Base-by-base conservation (phyloP, 345 rosid species). In the Nasturtium officinale region DNA sequence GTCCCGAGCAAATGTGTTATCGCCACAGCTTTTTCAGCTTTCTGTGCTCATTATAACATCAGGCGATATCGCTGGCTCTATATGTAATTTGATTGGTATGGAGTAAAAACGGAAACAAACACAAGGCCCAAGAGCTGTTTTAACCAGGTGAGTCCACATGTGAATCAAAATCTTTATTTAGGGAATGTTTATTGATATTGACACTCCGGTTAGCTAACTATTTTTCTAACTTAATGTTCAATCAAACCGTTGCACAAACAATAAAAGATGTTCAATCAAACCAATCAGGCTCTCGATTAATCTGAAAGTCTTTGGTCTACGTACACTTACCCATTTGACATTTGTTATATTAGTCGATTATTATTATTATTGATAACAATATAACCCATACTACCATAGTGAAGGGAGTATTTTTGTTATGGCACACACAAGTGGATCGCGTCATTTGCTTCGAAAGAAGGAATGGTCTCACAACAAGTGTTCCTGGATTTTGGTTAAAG, bases 221-320 rank as follows among this genome's bases (percentile, higher is more conserved):
- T 61, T 40, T 71, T 52, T 43, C 76, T 40, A 61, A 72, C 69
- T 13, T 62, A 61, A 60, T 71, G 51, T 60, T 61, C 67, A 60
- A 46, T n/a, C n/a, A n/a, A n/a, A n/a, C n/a, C n/a, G n/a, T n/a
- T n/a, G n/a, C n/a, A n/a, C n/a, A n/a, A n/a, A n/a, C n/a, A n/a
- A n/a, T n/a, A n/a, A n/a, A n/a, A 25, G 26, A 60, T 71, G 52
- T 60, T 61, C 61, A 61, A 47, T 48, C 61, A 26, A 50, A 50
- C 42, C 52, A 26, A 61, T 48, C 52, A 26, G 37, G 50, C 37
- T 60, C 28, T 58, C 37, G 16, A 45, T 58, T 43, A 65, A 29
- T 35, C 43, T 43, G 13, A 21, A 48, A 50, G 59, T 33, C 18
- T 67, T 11, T 26, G 52, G 23, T 45, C 47, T 21, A 57, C 63